Percentiles rank a stretch among this genome's conserved stretches.
phyloP scores from a whole-genome alignment of 768 basidiomycete genomes.

The Vararia minispora region DNA sequence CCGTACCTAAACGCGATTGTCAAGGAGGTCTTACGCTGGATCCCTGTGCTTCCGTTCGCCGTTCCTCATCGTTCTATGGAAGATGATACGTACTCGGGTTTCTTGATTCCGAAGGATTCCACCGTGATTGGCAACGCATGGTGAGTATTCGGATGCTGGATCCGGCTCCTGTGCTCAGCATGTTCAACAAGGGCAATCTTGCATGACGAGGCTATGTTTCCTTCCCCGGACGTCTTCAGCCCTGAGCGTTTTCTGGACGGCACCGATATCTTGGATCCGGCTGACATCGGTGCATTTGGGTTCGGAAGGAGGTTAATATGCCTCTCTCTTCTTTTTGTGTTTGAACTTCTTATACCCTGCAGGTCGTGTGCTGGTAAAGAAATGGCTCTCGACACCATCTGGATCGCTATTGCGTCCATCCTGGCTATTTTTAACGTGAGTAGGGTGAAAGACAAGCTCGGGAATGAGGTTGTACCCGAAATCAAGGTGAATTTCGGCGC shows the following conservation, averaged over 20 bases:
- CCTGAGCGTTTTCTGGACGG: conserved; percentile 13
- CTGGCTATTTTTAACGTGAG: conserved; percentile 10
- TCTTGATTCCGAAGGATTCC: conserved; percentile 18
- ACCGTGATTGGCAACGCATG: conserved; percentile 14
- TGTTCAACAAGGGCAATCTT: conserved; percentile 10
- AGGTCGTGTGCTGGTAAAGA: conserved; percentile 10
- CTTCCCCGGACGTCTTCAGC: conserved; percentile 11
- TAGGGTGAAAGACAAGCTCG: conserved; percentile 7
- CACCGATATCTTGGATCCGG: conserved; percentile 5
- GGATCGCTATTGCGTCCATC: conserved; percentile 12
- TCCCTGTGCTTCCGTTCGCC: conserved; percentile 13
- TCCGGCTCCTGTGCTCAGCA: not conserved
- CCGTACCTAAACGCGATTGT: conserved; percentile 12
- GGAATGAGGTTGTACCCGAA: conserved; percentile 8
- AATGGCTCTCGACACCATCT: conserved; percentile 13
- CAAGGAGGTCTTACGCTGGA: conserved; percentile 16
- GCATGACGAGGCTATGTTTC: conserved; percentile 11
- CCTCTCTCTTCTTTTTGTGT: not conserved
- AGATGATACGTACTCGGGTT: conserved; percentile 18
- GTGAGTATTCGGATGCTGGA: not conserved
- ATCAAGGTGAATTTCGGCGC: conserved; percentile 6
- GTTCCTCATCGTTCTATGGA: conserved; percentile 13
- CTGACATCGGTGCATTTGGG: conserved; percentile 9
- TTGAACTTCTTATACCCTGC: not conserved
- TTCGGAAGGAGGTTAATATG: conserved; percentile 14